These are phyloP conservation scores for Aureobasidium sp. DNA, from an alignment of 2,329 filamentous ascomycete species.

Conservation along the genomic window DNA sequence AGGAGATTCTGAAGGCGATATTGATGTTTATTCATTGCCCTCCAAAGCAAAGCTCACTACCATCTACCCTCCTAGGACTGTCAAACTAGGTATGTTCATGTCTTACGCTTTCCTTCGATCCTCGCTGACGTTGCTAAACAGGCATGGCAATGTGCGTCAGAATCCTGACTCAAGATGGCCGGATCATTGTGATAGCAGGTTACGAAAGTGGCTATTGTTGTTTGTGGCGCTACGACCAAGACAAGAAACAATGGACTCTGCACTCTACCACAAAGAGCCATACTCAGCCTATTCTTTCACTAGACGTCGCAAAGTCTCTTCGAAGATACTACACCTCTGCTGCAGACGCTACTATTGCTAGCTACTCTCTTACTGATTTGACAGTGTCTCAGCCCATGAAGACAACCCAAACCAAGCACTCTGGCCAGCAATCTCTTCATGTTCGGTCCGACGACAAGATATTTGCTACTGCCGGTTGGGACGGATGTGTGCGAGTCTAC, in stretches of 20 bases:
- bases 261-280: conserved; percentile 63
- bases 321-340: conserved; percentile 69
- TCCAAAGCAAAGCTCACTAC: conserved; percentile 61
- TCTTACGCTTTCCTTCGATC: conserved; percentile 32
- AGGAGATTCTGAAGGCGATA: conserved; percentile 42
- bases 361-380: conserved; percentile 55
- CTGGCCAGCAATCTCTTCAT: conserved; percentile 75
- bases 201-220: conserved; percentile 80
- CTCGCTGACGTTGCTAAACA: conserved; percentile 38
- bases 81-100: conserved; percentile 37
- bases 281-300: conserved; percentile 72
- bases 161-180: conserved; percentile 40
- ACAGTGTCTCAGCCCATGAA: conserved; percentile 25
- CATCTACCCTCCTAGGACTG: conserved; percentile 40
- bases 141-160: conserved; percentile 87
- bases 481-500: conserved; percentile 74
- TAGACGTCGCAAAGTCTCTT: conserved; percentile 33
- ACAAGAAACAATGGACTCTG: conserved; percentile 46
- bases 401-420: conserved; percentile 66
- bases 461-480: conserved; percentile 91
- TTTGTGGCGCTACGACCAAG: conserved; percentile 34
- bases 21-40: conserved; percentile 81
- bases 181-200: conserved; percentile 61
- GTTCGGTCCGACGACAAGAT: conserved; percentile 75
- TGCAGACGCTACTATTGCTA: conserved; percentile 72